Evolutionary conservation across 306 rosid species (phyloP).

Genomic region (Malus fusca): DNA sequence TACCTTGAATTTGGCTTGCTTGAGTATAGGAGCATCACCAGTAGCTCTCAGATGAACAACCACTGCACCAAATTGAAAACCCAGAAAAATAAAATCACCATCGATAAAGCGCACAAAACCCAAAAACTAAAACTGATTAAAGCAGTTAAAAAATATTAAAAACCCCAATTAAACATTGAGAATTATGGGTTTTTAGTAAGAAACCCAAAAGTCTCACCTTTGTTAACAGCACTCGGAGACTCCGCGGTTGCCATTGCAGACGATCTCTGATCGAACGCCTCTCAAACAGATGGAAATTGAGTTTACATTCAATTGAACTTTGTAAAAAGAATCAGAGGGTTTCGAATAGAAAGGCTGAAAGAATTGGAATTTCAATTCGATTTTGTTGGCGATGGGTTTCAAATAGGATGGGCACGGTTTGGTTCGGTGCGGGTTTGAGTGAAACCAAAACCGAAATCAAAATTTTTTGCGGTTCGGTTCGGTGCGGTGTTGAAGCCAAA

Average conservation of each 20-base stretch:
- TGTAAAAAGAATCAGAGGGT: neutral
- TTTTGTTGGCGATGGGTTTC: neutral
- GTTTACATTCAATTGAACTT: neutral
- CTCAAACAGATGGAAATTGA: neutral
- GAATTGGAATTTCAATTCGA: neutral
- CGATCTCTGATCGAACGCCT: neutral
- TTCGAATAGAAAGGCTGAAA: neutral
- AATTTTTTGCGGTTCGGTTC: too few species aligned
- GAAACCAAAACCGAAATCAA: too few species aligned
- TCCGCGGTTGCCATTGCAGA: slow-evolving; percentile 44
- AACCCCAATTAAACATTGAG: neutral
- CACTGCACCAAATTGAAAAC: slow-evolving; percentile 39
- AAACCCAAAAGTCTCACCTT: slow-evolving; percentile 35
- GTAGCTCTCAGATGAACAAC: slow-evolving; percentile 98
- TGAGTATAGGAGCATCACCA: slow-evolving; percentile 95
- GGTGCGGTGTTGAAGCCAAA: too few species aligned
- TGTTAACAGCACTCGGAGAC: slow-evolving; percentile 54
- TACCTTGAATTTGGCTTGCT: slow-evolving; percentile 92
- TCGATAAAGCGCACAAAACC: neutral
- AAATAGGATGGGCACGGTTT: too few species aligned
- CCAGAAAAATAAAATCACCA: slow-evolving; percentile 3
- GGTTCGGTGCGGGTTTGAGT: too few species aligned
- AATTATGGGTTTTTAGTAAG: neutral
- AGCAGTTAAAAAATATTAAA: neutral
- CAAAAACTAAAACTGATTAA: neutral